These are phyloP conservation scores for Pyracantha coccinea DNA, from an alignment of 331 rosid genomes.

Conservation along the genomic window DNA sequence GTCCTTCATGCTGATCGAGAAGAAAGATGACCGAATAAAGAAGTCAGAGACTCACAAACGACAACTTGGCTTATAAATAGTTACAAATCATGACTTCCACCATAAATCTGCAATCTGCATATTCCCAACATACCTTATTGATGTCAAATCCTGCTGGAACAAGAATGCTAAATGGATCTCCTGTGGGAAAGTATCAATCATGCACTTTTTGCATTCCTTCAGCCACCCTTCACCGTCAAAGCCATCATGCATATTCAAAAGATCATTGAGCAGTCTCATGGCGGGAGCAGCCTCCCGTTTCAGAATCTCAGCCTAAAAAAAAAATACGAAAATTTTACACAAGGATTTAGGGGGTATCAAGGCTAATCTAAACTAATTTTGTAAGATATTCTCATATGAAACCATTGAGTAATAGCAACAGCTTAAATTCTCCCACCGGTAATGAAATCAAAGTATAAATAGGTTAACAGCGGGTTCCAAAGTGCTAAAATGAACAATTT, in stretches of 20 bases:
- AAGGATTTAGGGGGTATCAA: neutral
- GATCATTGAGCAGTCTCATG: conserved; percentile 88
- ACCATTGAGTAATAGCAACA: neutral
- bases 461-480: neutral
- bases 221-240: conserved; percentile 62
- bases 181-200: conserved; percentile 65
- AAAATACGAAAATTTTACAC: neutral
- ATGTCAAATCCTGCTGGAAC: conserved; percentile 83
- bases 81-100: too few relatives aligned
- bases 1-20: conserved; percentile 63
- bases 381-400: conserved; percentile 16
- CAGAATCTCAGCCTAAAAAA: conserved; percentile 72
- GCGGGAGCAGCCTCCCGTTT: conserved; percentile 84
- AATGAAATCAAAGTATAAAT: neutral
- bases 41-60: neutral
- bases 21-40: neutral
- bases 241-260: conserved; percentile 76
- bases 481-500: neutral
- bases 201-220: conserved; percentile 61
- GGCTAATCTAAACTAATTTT: neutral
- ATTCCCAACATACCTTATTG: conserved; percentile 50
- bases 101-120: neutral
- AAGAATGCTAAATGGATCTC: conserved; percentile 95
- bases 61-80: neutral
- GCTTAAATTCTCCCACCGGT: neutral